Conservation (phyloP, 345 rosid species). For the Raphanus raphanistrum region DNA sequence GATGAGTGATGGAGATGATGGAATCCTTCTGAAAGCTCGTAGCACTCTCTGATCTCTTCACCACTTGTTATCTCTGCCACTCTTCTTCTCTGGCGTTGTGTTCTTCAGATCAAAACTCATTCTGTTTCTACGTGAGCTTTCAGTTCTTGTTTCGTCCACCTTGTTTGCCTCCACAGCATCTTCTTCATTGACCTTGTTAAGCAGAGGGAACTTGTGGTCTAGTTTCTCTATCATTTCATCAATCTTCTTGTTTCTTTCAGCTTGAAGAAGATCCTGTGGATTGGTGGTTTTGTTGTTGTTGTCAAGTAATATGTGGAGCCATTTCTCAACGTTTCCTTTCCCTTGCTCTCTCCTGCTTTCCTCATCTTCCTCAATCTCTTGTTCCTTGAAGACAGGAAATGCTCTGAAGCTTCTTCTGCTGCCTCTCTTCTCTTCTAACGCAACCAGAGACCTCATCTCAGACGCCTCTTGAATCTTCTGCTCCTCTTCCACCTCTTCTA, state of each 20-base stretch:
- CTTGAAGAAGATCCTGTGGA: conserved; percentile 44
- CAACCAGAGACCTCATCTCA: conserved; percentile 41
- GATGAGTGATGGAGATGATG: conserved; percentile 88
- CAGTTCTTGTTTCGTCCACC: conserved; percentile 27
- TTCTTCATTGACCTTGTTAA: conserved; percentile 35
- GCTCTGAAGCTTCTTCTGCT: conserved; percentile 30
- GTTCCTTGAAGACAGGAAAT: conserved; percentile 41
- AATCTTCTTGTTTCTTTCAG: conserved; percentile 34
- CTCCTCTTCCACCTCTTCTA: conserved; percentile 41
- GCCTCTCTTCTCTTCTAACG: conserved; percentile 42
- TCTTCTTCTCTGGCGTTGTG: conserved; percentile 44
- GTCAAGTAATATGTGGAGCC: conserved; percentile 84
- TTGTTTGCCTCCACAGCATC: conserved; percentile 32
- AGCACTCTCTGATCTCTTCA: conserved; percentile 78
- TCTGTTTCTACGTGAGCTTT: conserved; percentile 36
- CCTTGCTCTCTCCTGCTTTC: conserved; percentile 75
- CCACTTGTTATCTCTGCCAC: conserved; percentile 48
- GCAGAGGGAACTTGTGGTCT: conserved; percentile 56
- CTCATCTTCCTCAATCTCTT: conserved; percentile 70
- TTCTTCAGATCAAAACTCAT: conserved; percentile 43
- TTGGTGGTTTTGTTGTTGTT: conserved; percentile 42
- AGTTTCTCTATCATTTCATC: conserved; percentile 60
- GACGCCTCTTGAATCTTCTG: conserved; percentile 35
- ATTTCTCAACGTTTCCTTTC: conserved; percentile 88
- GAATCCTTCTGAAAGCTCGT: conserved; percentile 71